Conservation (phyloP, 306 rosid genomes). For the Fragaria nilgerrensis region DNA sequence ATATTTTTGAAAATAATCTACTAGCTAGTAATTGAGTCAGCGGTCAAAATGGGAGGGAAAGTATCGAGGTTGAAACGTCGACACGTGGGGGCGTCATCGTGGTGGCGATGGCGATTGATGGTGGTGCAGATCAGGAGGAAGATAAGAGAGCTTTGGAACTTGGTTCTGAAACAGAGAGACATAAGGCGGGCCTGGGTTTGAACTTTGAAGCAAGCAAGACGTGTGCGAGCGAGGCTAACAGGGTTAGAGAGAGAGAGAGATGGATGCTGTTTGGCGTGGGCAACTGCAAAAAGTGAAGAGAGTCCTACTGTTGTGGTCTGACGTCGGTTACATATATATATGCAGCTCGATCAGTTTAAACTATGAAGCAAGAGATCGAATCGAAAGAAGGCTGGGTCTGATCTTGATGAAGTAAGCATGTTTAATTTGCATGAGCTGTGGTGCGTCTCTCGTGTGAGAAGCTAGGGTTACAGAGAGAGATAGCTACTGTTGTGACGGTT, state of each 20-base stretch:
- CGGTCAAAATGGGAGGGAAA: background rate
- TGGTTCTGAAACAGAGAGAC: background rate
- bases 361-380: too few species aligned
- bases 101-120: background rate
- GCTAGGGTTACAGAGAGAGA: too few species aligned
- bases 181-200: background rate
- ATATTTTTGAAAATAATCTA: background rate
- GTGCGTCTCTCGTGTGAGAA: too few species aligned
- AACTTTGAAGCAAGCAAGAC: background rate
- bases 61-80: background rate
- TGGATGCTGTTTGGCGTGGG: background rate
- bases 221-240: background rate
- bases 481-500: background rate
- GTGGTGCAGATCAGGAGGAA: background rate
- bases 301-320: background rate
- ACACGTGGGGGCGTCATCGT: background rate
- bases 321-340: background rate
- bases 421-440: too few species aligned
- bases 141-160: background rate
- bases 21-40: background rate
- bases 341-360: background rate
- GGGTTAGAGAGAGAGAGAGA: background rate
- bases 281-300: background rate
- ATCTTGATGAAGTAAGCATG: too few species aligned
- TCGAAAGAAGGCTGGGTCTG: too few species aligned